Conservation (phyloP, 1,139 yeast species). For the Saccharomyces hybrid region DNA sequence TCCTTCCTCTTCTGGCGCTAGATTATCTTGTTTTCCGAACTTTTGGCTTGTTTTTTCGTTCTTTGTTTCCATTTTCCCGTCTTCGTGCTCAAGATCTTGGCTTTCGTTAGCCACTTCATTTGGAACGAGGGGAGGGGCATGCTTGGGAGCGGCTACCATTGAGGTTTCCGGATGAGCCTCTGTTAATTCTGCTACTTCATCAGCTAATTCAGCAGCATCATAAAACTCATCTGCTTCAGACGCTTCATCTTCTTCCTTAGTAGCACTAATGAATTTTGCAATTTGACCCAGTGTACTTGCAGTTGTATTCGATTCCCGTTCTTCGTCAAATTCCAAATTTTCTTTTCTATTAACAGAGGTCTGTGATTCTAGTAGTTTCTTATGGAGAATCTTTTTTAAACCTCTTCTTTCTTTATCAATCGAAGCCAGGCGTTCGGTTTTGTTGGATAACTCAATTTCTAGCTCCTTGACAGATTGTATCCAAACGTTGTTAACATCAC, state of each 20-base stretch:
- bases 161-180: background rate
- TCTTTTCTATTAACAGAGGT: constrained; percentile 1
- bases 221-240: constrained; percentile 65
- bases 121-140: constrained; percentile 7
- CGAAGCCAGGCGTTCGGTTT: constrained; percentile 65
- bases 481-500: constrained; percentile 82
- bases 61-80: background rate
- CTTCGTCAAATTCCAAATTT: background rate
- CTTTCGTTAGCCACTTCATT: constrained; percentile 16
- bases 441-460: constrained; percentile 70
- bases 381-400: constrained; percentile 51
- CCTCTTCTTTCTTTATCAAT: constrained; percentile 65
- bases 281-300: constrained; percentile 31
- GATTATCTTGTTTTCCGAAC: background rate
- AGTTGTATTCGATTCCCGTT: background rate
- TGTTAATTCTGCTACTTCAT: constrained; percentile 11
- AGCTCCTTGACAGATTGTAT: constrained; percentile 78
- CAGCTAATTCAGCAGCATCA: constrained; percentile 68
- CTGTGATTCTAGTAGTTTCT: constrained; percentile 18
- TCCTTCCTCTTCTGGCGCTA: background rate
- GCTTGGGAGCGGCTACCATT: background rate
- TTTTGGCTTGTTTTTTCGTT: background rate
- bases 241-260: constrained; percentile 56
- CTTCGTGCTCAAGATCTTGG: constrained; percentile 7
- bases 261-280: constrained; percentile 42